A percentile compares a stretch with the other conserved stretches of the same genome.
These are phyloP conservation scores for Phytophthora idaei DNA, from an alignment of 352 stramenopile genomes.

Conservation along the genomic window DNA sequence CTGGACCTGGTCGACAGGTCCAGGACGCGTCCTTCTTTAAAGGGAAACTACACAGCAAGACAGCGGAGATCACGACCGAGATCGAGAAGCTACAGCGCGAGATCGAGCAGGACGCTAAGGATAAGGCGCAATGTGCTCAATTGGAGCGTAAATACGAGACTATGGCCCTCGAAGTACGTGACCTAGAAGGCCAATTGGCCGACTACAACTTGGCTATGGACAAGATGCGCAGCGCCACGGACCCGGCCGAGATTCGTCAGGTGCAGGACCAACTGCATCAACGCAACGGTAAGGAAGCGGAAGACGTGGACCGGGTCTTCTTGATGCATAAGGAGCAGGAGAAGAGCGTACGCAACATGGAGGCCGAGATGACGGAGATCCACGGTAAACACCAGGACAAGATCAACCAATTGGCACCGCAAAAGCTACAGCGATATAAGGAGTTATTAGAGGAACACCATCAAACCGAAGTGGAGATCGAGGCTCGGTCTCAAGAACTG, in stretches of 20 bases:
- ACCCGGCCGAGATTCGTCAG: constrained; percentile 69
- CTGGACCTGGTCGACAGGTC: constrained; percentile 77
- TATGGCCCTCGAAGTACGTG: constrained; percentile 69
- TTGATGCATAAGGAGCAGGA: constrained; percentile 89
- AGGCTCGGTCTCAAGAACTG: constrained; percentile 67
- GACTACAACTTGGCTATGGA: constrained; percentile 96
- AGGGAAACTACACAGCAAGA: constrained; percentile 91
- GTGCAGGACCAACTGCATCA: constrained; percentile 71
- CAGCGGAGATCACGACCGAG: constrained; percentile 84
- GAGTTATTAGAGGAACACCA: constrained; percentile 76
- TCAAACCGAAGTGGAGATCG: constrained; percentile 76
- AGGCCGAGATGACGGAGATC: constrained; percentile 82
- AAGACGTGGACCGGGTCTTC: constrained; percentile 91
- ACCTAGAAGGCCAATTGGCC: constrained; percentile 90
- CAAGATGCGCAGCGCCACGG: constrained; percentile 81
- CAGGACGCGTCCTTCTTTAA: constrained; percentile 92
- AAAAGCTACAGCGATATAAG: constrained; percentile 84
- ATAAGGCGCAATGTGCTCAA: constrained; percentile 91
- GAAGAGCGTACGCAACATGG: constrained; percentile 60
- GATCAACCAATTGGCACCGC: constrained; percentile 89
- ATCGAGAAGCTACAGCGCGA: constrained; percentile 84
- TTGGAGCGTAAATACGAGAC: constrained; percentile 81
- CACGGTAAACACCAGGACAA: constrained; percentile 84
- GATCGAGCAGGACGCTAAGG: constrained; percentile 84
- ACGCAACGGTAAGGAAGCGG: constrained; percentile 83